Base-by-base conservation (phyloP, 2,329 filamentous ascomycete species). In the Aureobasidium subglaciale region DNA sequence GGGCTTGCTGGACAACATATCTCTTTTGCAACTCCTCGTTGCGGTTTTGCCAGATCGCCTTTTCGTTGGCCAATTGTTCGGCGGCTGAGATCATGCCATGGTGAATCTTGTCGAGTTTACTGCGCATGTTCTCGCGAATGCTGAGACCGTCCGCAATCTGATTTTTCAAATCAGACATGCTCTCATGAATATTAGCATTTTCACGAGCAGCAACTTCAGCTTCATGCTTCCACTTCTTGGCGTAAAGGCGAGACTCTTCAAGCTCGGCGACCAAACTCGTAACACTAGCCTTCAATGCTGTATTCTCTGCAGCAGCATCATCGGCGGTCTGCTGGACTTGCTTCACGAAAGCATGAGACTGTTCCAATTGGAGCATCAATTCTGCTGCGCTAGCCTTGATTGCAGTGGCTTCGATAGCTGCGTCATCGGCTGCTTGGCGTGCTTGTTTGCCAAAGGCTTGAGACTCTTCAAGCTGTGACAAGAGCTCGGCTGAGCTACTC, bases 81-180 rank as follows among this genome's bases (percentile, higher is more conserved):
- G 88, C 85, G 46, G 90, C 88, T 56, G 78, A 78, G 29, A 84
- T 81, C 86, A 97, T 92, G 63, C 96, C 90, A 60, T 90, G 82
- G 70, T 97, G 91, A 35, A 99, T 76, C 58, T 84, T 84, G 63
- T 92, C 83, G 65, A 96, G 87, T 71, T 93, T 95, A 68, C 78
- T 77, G 62, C 90, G 86, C 81, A 95, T 91, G 59, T 80, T 84
- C 67, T 96, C 89, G 57, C 90, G 86, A 58, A 95, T 81, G 60
- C 86, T 84, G 65, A 91, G 84, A 65, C 90, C 92, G 72, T 96
- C 91, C 65, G 93, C 85, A 38, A 93, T 82, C 67, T 95, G 90
- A 42, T 81, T 81, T 59, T 85, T 83, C 55, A 96, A 78, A 20
- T 84, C 85, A 59, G 85, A 82, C 57, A 95, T 82, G 27, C 85